Percentiles rank a stretch among this genome's conserved stretches.
Conservation (phyloP, 768 basidiomycete species). For the Boletellus emodensis region DNA sequence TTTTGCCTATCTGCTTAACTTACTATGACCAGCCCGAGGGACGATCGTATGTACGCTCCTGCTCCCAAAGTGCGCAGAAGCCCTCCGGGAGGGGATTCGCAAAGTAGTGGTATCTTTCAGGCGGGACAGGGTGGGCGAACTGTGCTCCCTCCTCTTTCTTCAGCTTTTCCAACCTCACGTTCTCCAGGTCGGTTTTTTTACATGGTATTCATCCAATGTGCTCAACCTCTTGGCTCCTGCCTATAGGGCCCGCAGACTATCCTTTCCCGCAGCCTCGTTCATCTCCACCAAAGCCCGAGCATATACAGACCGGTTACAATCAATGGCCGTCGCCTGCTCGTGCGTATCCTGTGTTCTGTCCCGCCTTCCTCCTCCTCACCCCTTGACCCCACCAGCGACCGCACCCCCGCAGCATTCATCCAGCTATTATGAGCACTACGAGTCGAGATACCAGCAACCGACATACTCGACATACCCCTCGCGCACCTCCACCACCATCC, state of each 20-base stretch:
- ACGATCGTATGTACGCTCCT: slow-evolving; percentile 67
- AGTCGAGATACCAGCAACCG: slow-evolving; percentile 42
- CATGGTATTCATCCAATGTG: slow-evolving; percentile 49
- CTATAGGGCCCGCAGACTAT: slow-evolving; percentile 58
- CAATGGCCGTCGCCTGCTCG: slow-evolving; percentile 38
- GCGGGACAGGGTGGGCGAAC: slow-evolving; percentile 87
- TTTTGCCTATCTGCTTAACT: slow-evolving; percentile 56
- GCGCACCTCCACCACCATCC: slow-evolving; percentile 47
- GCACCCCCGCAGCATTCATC: slow-evolving; percentile 48
- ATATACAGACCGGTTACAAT: slow-evolving; percentile 46
- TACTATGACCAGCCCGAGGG: slow-evolving; percentile 67
- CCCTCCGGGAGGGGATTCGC: slow-evolving; percentile 60
- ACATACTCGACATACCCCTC: slow-evolving; percentile 46
- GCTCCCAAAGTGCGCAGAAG: slow-evolving; percentile 59
- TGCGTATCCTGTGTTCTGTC: slow-evolving; percentile 28
- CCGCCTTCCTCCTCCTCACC: neutral
- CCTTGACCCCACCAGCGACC: slow-evolving; percentile 17
- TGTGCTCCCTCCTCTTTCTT: slow-evolving; percentile 81
- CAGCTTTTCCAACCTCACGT: slow-evolving; percentile 83
- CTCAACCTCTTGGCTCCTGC: slow-evolving; percentile 55
- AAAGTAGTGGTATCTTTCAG: slow-evolving; percentile 64
- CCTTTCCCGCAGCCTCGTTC: slow-evolving; percentile 64
- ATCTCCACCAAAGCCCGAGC: slow-evolving; percentile 57
- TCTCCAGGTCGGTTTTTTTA: slow-evolving; percentile 80
- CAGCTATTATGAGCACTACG: slow-evolving; percentile 53